Base-by-base conservation (phyloP, 495 filamentous ascomycete genomes). In the Hypoxylon cercidicola region DNA sequence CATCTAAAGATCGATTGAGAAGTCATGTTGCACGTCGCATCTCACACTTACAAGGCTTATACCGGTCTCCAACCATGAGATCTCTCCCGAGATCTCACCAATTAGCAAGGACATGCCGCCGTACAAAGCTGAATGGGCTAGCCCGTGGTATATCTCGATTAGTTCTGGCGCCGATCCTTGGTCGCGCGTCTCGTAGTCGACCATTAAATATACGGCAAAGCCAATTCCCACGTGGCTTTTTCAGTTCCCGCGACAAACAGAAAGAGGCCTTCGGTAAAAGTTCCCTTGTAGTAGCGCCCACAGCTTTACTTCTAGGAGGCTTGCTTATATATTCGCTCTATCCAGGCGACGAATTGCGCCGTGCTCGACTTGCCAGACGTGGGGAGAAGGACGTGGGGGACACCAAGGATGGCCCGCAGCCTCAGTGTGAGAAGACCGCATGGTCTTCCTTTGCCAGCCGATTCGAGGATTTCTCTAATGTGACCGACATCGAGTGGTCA, bases 391-490 rank as follows among this genome's bases (percentile, higher is more conserved):
- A 39, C 11, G n/a, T 12, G 12, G 23, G 50, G 7, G 19, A 53
- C 25, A 47, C 46, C 0, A 40, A 61, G 37, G 46, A 65, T 44
- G 57, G 11, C 13, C 34, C 57, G 5, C 45, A 61, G 15, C n/a
- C 35, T 15, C 56, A 58, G 18, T 16, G 43, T 7, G 47, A 69
- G 19, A 53, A 66, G 30, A 83, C 81, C 8, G 80, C 88, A 10
- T 92, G 89, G 89, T 76, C 79, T 9, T 77, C 74, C 20, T 86
- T 92, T 66, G 70, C 85, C 7, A 75, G 75, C 9, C 85, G 83
- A 59, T 84, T 92, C 47, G 85, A 85, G 43, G 77, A 81, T 11
- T 78, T 93, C 48, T 81, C 84, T 15, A 75, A 84, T 0, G 71
- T 83, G 9, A 70, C 77, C 37, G 77, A 79, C 55, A 62, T 78